Base-by-base conservation (phyloP, 169 alveolate species). In the Plasmodium yoelii region DNA sequence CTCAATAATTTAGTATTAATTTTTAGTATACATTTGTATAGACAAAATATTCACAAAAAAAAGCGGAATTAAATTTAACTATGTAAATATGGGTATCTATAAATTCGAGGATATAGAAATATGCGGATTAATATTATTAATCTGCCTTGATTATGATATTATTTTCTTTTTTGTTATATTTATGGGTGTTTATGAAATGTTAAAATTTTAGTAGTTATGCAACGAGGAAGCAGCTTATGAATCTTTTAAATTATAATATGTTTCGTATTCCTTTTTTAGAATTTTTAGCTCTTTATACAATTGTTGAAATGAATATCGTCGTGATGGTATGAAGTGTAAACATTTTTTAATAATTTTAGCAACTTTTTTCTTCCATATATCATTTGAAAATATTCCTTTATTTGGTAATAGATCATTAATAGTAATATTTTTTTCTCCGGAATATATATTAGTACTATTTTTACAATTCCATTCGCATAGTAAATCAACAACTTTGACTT, bases 381-480 rank as follows among this genome's bases (percentile, higher is more conserved):
- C 88, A 56, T 70, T 53, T 15, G 95, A 60, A 71, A 92, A 92
- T 13, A 92, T 68, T 18, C 95, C 95, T 55, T 60, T 69, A 57
- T 42, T 61, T 15, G 95, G 95, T 18, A 92, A 88, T 60, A 92
- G 73, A 44, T 68, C 88, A 51, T 77, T 46, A 22, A 93, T 77
- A 72, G 91, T 88, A 24, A 88, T 13, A 60, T 92, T 92, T 53
- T 49, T 26, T 18, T 67, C 87, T 22, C 86, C 88, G 19, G 87
- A 70, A 13, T 88, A 71, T 18, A 92, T 55, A 53, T 92, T 92
- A 5, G 75, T 56, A 49, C 72, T 70, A 24, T 70, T 82, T 28
- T 87, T 73, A 47, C 89, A 92, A 47, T 93, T 93, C 95, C 95
- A 92, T 69, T 92, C 95, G 60, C 95, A 92, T 7, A 92, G 68